phyloP scores from a whole-genome alignment of 2,329 filamentous ascomycete species.

The Beauveria sp. region DNA sequence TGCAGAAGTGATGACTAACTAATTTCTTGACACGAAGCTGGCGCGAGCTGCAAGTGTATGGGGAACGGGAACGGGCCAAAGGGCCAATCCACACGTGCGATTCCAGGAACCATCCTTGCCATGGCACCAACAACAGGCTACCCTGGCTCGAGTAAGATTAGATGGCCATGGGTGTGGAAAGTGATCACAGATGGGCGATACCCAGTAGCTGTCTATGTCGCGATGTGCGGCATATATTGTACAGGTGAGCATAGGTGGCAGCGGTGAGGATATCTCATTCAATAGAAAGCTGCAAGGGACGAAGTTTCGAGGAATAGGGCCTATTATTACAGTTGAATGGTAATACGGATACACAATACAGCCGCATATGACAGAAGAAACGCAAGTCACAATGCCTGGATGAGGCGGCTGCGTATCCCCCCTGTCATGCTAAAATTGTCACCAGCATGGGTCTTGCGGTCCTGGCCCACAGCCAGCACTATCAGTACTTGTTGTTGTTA shows the following conservation, averaged over 20 bases:
- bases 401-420: neutral
- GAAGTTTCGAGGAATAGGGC: no score
- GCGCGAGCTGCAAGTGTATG: neutral
- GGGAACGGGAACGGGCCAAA: neutral
- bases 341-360: neutral
- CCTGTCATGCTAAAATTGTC: constrained; percentile 1
- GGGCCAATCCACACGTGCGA: constrained; percentile 1
- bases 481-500: neutral
- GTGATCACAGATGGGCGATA: neutral
- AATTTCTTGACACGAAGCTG: neutral
- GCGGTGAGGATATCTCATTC: no score
- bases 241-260: no score
- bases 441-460: neutral
- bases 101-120: neutral
- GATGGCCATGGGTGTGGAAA: neutral
- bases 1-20: no score
- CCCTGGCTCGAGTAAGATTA: constrained; percentile 8
- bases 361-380: neutral
- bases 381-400: neutral
- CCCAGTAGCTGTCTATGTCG: neutral
- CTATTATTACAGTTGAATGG: no score
- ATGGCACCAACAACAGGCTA: neutral
- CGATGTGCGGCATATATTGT: neutral
- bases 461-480: neutral
- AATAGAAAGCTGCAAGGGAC: neutral